A percentile compares a stretch with the other conserved stretches of the same genome.
Evolutionary conservation across 225 moss, liverwort and hornwort genomes (phyloP).

Genomic region (Marchantia paleacea): DNA sequence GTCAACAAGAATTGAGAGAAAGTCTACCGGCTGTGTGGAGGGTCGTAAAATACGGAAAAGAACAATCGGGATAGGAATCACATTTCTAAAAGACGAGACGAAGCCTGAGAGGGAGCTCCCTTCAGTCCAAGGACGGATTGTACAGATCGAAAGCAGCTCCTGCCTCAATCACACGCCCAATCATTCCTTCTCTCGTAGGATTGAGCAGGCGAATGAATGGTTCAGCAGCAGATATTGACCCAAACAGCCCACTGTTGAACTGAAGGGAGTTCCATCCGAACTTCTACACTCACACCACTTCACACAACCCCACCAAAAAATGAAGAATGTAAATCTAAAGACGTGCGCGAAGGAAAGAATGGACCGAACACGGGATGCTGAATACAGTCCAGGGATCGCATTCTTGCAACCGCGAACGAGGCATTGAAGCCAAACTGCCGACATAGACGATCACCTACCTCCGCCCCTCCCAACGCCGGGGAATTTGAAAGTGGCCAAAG

Average conservation of each 20-base stretch:
- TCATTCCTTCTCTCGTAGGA: neutral
- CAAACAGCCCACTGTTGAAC: conserved; percentile 18
- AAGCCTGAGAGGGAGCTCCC: conserved; percentile 24
- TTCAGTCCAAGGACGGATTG: conserved; percentile 28
- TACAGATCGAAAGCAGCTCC: conserved; percentile 24
- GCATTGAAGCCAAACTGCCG: neutral
- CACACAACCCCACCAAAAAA: neutral
- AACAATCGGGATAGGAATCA: neutral
- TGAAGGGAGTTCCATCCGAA: conserved; percentile 24
- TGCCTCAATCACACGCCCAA: conserved; percentile 24
- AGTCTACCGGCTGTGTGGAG: too few relatives aligned
- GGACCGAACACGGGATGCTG: neutral
- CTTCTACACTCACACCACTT: neutral
- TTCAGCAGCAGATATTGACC: conserved; percentile 27
- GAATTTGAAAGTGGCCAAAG: neutral
- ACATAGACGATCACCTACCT: neutral
- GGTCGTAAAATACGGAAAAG: neutral
- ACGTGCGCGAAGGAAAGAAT: neutral
- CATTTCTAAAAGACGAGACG: neutral
- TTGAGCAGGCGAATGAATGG: conserved; percentile 21
- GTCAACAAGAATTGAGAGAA: too few relatives aligned
- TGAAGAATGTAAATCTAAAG: too few relatives aligned
- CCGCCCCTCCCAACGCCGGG: neutral
- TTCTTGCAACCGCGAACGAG: neutral
- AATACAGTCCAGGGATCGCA: neutral